phyloP scores from a whole-genome alignment of 2,329 filamentous ascomycete genomes.

The Aspergillus neotritici region DNA sequence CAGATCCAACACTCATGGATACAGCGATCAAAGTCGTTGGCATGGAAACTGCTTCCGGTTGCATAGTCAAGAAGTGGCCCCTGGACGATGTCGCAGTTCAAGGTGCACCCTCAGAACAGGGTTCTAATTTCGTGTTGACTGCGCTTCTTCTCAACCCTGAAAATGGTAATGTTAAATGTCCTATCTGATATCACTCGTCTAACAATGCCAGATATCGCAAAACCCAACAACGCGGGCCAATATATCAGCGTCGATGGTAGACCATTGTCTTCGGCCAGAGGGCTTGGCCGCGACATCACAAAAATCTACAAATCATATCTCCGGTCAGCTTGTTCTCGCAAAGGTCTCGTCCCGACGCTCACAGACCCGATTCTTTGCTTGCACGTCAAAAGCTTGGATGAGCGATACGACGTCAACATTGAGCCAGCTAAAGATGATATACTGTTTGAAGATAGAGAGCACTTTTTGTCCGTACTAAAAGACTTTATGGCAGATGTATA shows the following conservation, averaged over 20 bases:
- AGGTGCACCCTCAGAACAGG: not conserved
- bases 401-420: slow-evolving; percentile 57
- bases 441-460: slow-evolving; percentile 47
- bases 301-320: slow-evolving; percentile 48
- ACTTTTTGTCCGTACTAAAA: slow-evolving; percentile 41
- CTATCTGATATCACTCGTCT: slow-evolving; percentile 7
- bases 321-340: slow-evolving; percentile 28
- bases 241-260: slow-evolving; percentile 55
- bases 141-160: slow-evolving; percentile 47
- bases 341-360: slow-evolving; percentile 18
- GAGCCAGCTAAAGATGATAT: slow-evolving; percentile 61
- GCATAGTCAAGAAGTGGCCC: slow-evolving; percentile 30
- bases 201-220: slow-evolving; percentile 32
- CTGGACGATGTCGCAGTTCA: slow-evolving; percentile 18
- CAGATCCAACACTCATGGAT: slow-evolving; percentile 45
- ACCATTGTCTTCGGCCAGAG: slow-evolving; percentile 47
- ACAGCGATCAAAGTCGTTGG: slow-evolving; percentile 54
- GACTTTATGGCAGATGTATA: slow-evolving; percentile 28
- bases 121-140: slow-evolving; percentile 38
- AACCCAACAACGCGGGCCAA: slow-evolving; percentile 35
- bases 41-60: slow-evolving; percentile 49
- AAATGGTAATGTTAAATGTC: slow-evolving; percentile 24
- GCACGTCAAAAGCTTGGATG: slow-evolving; percentile 48
- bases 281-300: slow-evolving; percentile 50
- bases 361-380: slow-evolving; percentile 54